Percentiles rank a stretch among this genome's conserved stretches.
phyloP scores from a whole-genome alignment of 2,329 filamentous ascomycete species.

The Hypoxylon sp. region DNA sequence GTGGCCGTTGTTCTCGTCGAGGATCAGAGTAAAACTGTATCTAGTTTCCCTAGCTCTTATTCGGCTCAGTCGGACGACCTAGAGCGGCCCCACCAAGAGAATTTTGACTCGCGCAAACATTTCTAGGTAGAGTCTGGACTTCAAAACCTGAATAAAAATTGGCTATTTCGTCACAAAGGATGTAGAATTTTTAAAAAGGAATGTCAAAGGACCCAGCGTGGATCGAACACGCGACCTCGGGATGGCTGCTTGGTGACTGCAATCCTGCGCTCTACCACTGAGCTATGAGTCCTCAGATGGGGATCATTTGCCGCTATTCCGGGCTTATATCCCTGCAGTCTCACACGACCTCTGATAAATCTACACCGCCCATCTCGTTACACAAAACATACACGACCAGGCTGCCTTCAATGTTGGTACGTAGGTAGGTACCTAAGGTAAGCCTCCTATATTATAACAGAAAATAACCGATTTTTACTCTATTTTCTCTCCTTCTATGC shows the following conservation, averaged over 20 bases:
- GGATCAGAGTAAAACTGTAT: neutral
- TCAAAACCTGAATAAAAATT: neutral
- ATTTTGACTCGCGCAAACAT: neutral
- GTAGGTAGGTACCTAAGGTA: neutral
- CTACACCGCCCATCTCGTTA: neutral
- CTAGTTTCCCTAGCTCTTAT: neutral
- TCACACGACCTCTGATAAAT: neutral
- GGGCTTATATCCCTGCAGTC: neutral
- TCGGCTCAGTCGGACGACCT: neutral
- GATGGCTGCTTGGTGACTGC: slow-evolving; percentile 6
- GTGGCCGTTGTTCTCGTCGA: neutral
- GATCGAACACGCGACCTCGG: slow-evolving; percentile 16
- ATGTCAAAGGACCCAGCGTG: slow-evolving; percentile 5
- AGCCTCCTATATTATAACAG: neutral
- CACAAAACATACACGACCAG: too few relatives aligned
- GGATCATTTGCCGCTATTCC: neutral
- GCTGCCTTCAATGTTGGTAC: neutral
- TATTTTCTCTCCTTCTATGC: neutral
- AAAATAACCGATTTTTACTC: neutral
- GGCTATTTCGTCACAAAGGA: neutral
- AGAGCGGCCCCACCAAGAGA: neutral
- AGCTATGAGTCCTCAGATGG: slow-evolving; percentile 8
- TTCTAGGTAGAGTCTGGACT: neutral
- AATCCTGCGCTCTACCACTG: slow-evolving; percentile 17
- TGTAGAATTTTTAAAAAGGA: neutral